Evolutionary conservation across 345 rosid genomes (phyloP).

Genomic region (Corymbia maculata): DNA sequence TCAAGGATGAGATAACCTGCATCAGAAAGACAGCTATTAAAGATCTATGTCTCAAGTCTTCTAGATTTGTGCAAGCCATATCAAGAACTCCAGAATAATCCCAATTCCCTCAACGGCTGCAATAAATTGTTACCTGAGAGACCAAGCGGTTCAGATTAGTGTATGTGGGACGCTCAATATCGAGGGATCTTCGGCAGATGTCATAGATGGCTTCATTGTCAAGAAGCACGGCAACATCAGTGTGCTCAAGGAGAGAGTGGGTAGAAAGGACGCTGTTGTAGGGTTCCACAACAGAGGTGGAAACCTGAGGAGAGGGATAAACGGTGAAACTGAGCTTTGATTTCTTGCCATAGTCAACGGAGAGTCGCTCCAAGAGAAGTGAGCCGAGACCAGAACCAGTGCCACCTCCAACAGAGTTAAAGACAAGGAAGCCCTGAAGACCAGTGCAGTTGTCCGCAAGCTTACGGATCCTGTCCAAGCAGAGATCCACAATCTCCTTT

Average conservation of each 20-base stretch:
- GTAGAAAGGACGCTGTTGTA: slow-evolving; percentile 12
- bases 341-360: slow-evolving; percentile 1
- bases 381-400: slow-evolving; percentile 18
- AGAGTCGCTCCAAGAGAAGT: slow-evolving; percentile 5
- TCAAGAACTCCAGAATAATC: background rate
- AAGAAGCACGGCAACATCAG: slow-evolving; percentile 10
- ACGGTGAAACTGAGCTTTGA: slow-evolving; percentile 12
- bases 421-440: slow-evolving; percentile 14
- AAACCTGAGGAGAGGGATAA: slow-evolving; percentile 15
- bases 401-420: slow-evolving; percentile 14
- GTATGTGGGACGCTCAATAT: slow-evolving; percentile 17
- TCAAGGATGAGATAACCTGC: slow-evolving; percentile 13
- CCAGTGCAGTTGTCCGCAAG: slow-evolving; percentile 21
- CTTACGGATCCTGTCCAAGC: slow-evolving; percentile 18
- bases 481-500: slow-evolving; percentile 15
- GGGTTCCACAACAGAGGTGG: slow-evolving; percentile 13
- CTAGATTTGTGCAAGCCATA: background rate
- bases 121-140: slow-evolving; percentile 4
- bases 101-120: background rate
- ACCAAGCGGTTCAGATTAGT: slow-evolving; percentile 12
- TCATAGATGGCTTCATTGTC: slow-evolving; percentile 9
- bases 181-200: slow-evolving; percentile 14
- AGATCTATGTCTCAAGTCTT: background rate
- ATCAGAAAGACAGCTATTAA: background rate
- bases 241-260: slow-evolving; percentile 10